These are phyloP conservation scores for Penicillium argentinense DNA, from an alignment of 495 filamentous ascomycete genomes.

Conservation along the genomic window DNA sequence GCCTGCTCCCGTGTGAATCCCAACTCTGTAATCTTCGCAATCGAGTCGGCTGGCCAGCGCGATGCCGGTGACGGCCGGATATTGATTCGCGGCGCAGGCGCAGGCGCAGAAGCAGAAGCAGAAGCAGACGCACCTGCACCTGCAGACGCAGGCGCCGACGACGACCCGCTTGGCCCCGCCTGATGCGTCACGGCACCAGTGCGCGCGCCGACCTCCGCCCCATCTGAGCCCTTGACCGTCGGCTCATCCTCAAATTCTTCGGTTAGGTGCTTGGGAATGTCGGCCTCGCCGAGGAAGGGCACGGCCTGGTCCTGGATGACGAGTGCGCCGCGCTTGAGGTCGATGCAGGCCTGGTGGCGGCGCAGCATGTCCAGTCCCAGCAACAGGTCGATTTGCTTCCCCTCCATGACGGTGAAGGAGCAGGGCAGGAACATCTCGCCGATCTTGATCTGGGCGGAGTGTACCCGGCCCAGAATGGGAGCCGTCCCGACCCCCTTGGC, in stretches of 20 bases:
- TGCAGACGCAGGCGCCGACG: conserved; percentile 4
- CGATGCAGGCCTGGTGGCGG: conserved; percentile 88
- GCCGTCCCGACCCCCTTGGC: conserved; percentile 93
- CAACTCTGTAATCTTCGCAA: conserved; percentile 70
- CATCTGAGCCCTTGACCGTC: conserved; percentile 79
- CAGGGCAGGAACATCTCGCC: conserved; percentile 84
- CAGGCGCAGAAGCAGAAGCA: conserved; percentile 23
- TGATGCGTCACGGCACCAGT: conserved; percentile 78
- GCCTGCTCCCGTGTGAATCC: conserved; percentile 79
- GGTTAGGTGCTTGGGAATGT: conserved; percentile 76
- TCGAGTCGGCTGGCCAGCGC: conserved; percentile 41
- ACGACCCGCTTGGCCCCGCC: conserved; percentile 33
- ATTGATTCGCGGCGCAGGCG: conserved; percentile 24
- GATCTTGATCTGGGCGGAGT: conserved; percentile 90
- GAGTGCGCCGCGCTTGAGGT: conserved; percentile 75
- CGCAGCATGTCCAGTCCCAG: conserved; percentile 96
- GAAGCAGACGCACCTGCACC: background rate
- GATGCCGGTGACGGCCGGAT: conserved; percentile 35
- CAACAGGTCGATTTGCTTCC: conserved; percentile 93
- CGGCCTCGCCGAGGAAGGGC: conserved; percentile 85
- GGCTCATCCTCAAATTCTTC: conserved; percentile 79
- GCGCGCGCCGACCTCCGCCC: conserved; percentile 78
- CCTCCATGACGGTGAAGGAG: conserved; percentile 99
- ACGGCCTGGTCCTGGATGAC: conserved; percentile 87
- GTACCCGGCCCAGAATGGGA: conserved; percentile 89